Percentiles rank a stretch among this genome's conserved stretches.
These are phyloP conservation scores for Saccharomycopsis sp. DNA, from an alignment of 805 yeast species.

Conservation along the genomic window DNA sequence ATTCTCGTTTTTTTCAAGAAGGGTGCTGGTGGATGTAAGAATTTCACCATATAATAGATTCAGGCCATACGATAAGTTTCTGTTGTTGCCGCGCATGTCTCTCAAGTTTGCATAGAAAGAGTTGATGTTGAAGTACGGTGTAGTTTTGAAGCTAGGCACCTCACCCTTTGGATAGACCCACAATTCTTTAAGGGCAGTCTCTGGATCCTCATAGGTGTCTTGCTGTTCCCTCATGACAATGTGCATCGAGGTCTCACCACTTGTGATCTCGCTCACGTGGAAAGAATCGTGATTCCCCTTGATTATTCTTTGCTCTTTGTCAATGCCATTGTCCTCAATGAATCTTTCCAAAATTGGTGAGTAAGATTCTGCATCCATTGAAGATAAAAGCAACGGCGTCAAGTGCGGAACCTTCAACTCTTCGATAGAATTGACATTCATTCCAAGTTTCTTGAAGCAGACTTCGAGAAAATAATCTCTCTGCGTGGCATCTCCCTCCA, in stretches of 20 bases:
- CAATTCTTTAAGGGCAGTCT: constrained; percentile 47
- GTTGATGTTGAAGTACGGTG: constrained; percentile 66
- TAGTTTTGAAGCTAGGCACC: constrained; percentile 41
- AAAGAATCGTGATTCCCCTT: constrained; percentile 27
- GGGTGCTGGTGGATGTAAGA: constrained; percentile 74
- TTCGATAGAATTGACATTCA: constrained; percentile 52
- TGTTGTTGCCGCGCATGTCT: constrained; percentile 19
- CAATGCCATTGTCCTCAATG: constrained; percentile 30
- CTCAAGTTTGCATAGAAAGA: constrained; percentile 42
- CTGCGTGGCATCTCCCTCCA: constrained; percentile 36
- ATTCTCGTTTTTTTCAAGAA: constrained; percentile 64
- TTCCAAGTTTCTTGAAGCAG: constrained; percentile 51
- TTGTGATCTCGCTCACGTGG: constrained; percentile 17
- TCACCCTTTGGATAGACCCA: constrained; percentile 34
- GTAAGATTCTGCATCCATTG: constrained; percentile 30
- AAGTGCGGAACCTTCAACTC: constrained; percentile 48
- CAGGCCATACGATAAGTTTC: constrained; percentile 43
- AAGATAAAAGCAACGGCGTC: constrained; percentile 55
- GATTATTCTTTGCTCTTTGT: constrained; percentile 33
- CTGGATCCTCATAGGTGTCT: constrained; percentile 41
- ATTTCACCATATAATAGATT: constrained; percentile 74
- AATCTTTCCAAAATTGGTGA: constrained; percentile 28
- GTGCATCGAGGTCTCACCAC: constrained; percentile 18
- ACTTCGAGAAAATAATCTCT: constrained; percentile 51
- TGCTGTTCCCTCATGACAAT: constrained; percentile 27